Conservation (phyloP, 345 rosid genomes). For the Boechera stricta region DNA sequence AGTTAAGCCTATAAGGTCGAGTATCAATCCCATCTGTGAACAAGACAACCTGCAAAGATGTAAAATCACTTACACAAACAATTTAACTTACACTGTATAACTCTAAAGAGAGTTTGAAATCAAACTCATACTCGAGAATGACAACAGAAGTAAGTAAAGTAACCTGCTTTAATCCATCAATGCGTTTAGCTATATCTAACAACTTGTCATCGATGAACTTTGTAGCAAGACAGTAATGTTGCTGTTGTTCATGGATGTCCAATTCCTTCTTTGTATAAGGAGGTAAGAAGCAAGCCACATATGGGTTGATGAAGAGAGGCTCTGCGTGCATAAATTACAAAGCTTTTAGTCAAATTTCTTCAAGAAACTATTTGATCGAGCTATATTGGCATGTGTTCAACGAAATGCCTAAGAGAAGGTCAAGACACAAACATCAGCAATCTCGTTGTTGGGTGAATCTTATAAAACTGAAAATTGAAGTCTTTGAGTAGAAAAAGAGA, state of each 20-base stretch:
- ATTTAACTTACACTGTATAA: background rate
- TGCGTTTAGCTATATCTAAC: conserved; percentile 58
- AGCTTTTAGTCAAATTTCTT: conserved; percentile 4
- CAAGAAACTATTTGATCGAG: conserved; percentile 8
- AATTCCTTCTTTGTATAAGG: conserved; percentile 51
- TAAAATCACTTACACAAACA: conserved; percentile 18
- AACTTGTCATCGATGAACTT: conserved; percentile 85
- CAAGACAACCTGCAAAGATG: conserved; percentile 73
- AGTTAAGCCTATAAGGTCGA: conserved; percentile 85
- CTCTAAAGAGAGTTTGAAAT: background rate
- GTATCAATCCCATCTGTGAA: conserved; percentile 96
- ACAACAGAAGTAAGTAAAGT: conserved; percentile 14
- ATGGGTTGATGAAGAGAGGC: conserved; percentile 86
- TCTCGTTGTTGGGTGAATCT: too few relatives aligned
- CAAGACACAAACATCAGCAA: background rate
- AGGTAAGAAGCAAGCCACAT: conserved; percentile 80
- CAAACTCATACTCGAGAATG: background rate
- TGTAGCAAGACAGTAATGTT: conserved; percentile 72
- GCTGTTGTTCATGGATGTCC: conserved; percentile 44
- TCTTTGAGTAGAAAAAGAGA: conserved; percentile 19
- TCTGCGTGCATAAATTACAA: conserved; percentile 51
- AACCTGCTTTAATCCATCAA: conserved; percentile 89
- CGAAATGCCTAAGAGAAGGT: conserved; percentile 31
- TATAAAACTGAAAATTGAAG: background rate
- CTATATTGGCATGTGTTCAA: conserved; percentile 18